Evolutionary conservation across 306 rosid genomes (phyloP), one percentile per base, ranked within the genome.

Genomic region (Quercus wislizeni): DNA sequence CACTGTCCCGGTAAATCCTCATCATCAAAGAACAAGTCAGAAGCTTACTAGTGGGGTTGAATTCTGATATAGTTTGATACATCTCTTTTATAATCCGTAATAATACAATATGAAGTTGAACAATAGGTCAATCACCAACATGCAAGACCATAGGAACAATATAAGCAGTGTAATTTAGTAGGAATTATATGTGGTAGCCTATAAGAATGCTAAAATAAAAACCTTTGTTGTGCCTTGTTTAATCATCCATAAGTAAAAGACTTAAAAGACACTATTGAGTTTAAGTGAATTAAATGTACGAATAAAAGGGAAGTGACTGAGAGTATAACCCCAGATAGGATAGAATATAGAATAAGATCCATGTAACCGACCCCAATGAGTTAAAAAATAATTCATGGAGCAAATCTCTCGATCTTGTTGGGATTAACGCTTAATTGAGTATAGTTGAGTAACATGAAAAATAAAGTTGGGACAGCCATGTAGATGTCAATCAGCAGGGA

Each of bases 11-110:
- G 21, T 30, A 68, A 8, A 35, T 20, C 52, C 18, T 19, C 41
- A 23, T 76, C 80, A 78, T 69, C 21, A 51, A 73, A 83, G 56
- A 72, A 35, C 41, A 41, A 43, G 77, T 72, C 33, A 12, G 31
- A 74, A 56, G 8, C 72, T 68, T 35, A 46, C 21, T 35, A 68
- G 72, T 8, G 20, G 6, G 6, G 20, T 30, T 64, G 46, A 64
- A 30, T 35, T 64, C 43, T 27, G 70, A 28, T 64, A 10, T 6
- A 31, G 18, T 13, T 30, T 64, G 70, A 64, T 28, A 30, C 12
- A 30, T 64, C 21, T 3, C 54, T 49, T 64, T 64, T 30, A 59
- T 64, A 28, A 28, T 31, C 5, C 8, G 19, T 15, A 30, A 64
- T 13, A 14, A 64, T 12, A 17, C 43, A 5, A 64, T 64, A 28